Evolutionary conservation across 768 basidiomycete genomes (phyloP), one percentile per base, ranked within the genome.

Genomic region (Artomyces pyxidatus): DNA sequence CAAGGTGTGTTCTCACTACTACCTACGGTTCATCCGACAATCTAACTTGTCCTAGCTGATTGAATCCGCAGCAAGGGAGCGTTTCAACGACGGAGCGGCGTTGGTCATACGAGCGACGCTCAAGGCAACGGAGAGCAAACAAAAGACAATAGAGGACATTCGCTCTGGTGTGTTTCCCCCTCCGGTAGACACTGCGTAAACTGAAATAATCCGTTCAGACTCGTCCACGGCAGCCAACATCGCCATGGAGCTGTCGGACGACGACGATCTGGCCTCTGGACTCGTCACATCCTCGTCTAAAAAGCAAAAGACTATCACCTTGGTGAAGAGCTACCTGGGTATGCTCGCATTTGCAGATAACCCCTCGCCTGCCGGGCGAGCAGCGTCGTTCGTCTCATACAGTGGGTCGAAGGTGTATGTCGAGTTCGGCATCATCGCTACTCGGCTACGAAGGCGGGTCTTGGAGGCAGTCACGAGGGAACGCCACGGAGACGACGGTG

Each of bases 291-390:
- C 69, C 21, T 70, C 72, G 5, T 69, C 73, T 55, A 84, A 80
- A 62, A 73, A 76, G 32, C 65, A 81, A 8, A 72, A 72, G 42
- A 44, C 47, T 8, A 66, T 77, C 17, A 71, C 77, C 4, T 73
- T 82, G 45, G 70, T 91, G 47, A 88, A 85, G 63, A 83, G 89
- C 45, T 94, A 86, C 64, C 68, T 89, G n/a, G 81, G 81, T 8
- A 75, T 93, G 63, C 70, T 94, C 37, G 80, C 89, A 0, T 79
- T 76, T 25, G 83, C 83, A 16, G 91, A 94, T 61, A 92, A 93
- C 59, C 88, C 88, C 14, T 88, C 85, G 1, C 68, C 80, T 7
- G 73, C 76, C 21, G 88, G 88, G 9, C 76, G 74, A 50, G 77
- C 80, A 11, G 70, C 75, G 1, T 83, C 85, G 8, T 93, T 88